phyloP scores from a whole-genome alignment of 164 flowering plant genomes.

The Stephania yunnanensis region DNA sequence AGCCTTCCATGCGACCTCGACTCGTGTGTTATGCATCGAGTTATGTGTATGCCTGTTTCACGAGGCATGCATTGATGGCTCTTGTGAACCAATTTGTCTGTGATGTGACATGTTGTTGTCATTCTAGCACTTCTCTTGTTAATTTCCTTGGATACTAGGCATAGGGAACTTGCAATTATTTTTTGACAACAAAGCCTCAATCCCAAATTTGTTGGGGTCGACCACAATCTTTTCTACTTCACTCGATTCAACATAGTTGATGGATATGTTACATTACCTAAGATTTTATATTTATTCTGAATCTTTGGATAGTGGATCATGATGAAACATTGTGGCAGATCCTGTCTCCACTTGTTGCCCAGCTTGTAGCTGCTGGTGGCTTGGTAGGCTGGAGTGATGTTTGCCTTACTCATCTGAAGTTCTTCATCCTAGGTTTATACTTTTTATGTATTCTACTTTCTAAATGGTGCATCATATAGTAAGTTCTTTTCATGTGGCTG shows the following conservation, averaged over 20 bases:
- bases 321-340: constrained; percentile 7
- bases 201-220: no score
- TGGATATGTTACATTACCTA: no score
- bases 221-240: no score
- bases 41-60: no score
- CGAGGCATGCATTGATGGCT: no score
- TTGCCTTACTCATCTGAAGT: constrained; percentile 30
- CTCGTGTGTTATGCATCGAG: no score
- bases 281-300: neutral
- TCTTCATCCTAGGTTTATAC: constrained; percentile 3
- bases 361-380: constrained; percentile 24
- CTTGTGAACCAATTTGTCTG: no score
- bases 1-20: no score
- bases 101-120: no score
- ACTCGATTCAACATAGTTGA: no score
- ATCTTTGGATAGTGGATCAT: neutral
- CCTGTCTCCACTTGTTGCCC: constrained; percentile 15
- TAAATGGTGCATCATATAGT: neutral
- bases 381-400: constrained; percentile 21
- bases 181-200: no score
- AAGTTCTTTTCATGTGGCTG: neutral
- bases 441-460: neutral
- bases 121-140: neutral
- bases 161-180: neutral
- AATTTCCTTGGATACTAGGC: neutral